Base-by-base conservation (phyloP, 2,329 filamentous ascomycete species). In the Botryotinia globosa region DNA sequence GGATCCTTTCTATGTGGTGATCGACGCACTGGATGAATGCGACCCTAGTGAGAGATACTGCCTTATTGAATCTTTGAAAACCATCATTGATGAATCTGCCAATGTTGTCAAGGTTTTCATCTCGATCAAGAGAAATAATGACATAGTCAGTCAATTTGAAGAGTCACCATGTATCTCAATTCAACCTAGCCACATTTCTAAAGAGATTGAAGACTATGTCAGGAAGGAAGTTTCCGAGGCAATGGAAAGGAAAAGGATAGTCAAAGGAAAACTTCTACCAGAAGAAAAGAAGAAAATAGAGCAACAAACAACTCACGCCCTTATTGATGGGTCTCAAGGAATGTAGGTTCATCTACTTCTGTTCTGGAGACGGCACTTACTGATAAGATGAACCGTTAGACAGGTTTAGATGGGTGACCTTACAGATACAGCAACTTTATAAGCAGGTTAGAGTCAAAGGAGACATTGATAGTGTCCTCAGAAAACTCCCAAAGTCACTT, bases 301-400 rank as follows among this genome's bases (percentile, higher is more conserved):
- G 25, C 48, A 54, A 5, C 25, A n/a, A n/a, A 54, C n/a, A n/a
- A n/a, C 25, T 16, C 12, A 54, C 0, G 25, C 5, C 7, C 48
- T 54, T 16, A 54, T 54, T n/a, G 48, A 54, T n/a, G 12, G 25
- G 16, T 54, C 48, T n/a, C 25, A 54, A 0, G 48, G 48, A 54
- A 54, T 54, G 48, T 54, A 54, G 5, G 25, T 16, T n/a, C 25
- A 6, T 51, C 12, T 1, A 25, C 2, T n/a, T 51, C 5, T 3
- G 1, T 51, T 14, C 1, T 14, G 25, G 10, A 14, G 1, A 51
- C 4, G 0, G 0, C 4, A n/a, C 1, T n/a, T 7, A n/a, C 48
- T 51, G 48, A 51, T 1, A 51, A 7, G 4, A 51, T 7, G 5
- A n/a, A 51, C 25, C 10, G 1, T n/a, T n/a, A 7, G 14, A 51